A percentile compares a stretch with the other conserved stretches of the same genome.
Evolutionary conservation across 257 asterid species (phyloP).

Genomic region (Plantago major): DNA sequence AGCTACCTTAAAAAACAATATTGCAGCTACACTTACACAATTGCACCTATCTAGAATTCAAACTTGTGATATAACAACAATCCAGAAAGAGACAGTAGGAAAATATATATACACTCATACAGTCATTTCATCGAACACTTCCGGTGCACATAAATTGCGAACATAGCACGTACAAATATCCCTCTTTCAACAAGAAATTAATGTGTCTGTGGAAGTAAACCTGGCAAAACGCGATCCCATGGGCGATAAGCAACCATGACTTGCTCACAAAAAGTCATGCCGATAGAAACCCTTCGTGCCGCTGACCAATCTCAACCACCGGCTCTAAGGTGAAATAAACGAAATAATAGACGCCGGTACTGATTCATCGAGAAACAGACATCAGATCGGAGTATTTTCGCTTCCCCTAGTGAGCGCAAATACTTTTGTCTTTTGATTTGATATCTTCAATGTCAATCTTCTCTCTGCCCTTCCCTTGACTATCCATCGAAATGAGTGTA

Average conservation of each 20-base stretch:
- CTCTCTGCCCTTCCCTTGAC: no score
- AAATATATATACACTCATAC: background rate
- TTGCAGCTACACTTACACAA: no score
- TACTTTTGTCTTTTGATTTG: no score
- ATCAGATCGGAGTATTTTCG: slow-evolving; percentile 39
- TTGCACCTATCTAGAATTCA: no score
- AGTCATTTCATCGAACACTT: slow-evolving; percentile 1
- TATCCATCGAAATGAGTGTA: no score
- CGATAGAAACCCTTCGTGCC: slow-evolving; percentile 47
- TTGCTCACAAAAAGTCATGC: slow-evolving; percentile 74
- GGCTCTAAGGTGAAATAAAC: slow-evolving; percentile 29
- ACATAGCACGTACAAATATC: no score
- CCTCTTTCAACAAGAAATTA: background rate
- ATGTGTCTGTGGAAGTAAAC: no score
- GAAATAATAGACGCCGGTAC: slow-evolving; percentile 61
- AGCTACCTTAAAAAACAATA: no score
- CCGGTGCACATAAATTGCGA: background rate
- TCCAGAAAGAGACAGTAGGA: no score
- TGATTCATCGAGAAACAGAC: slow-evolving; percentile 66
- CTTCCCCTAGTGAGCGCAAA: no score
- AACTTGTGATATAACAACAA: no score
- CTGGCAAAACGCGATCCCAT: slow-evolving; percentile 95
- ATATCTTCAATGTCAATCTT: no score
- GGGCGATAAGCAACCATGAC: slow-evolving; percentile 55
- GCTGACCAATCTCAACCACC: slow-evolving; percentile 33